Conservation (phyloP, 2,329 filamentous ascomycete genomes). For the Alternaria brassicae region DNA sequence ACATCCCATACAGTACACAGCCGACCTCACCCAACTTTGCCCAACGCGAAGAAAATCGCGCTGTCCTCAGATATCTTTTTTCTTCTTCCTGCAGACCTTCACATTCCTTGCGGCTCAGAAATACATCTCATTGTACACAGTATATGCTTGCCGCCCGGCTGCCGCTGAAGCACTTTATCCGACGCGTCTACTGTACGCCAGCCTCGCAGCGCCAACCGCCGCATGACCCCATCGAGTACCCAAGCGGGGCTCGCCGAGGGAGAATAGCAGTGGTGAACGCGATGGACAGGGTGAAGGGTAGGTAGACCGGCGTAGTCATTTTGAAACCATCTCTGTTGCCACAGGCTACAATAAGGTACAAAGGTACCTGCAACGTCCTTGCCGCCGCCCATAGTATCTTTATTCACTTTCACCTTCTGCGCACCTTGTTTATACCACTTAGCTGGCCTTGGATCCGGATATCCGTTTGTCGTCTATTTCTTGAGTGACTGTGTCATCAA, state of each 20-base stretch:
- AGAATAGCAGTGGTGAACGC: conserved; percentile 11
- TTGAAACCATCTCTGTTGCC: background rate
- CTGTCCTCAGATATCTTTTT: background rate
- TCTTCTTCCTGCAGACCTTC: background rate
- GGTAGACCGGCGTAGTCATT: background rate
- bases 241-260: conserved; percentile 1
- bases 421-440: background rate
- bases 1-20: background rate
- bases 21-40: background rate
- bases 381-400: background rate
- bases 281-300: conserved; percentile 3
- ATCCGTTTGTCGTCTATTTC: background rate
- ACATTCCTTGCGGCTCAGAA: conserved; percentile 3
- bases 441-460: conserved; percentile 1
- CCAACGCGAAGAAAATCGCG: background rate
- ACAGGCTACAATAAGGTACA: background rate
- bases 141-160: conserved; percentile 9
- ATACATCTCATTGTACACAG: conserved; percentile 3
- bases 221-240: background rate
- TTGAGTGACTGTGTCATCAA: conserved; percentile 5
- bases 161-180: conserved; percentile 10
- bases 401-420: background rate
- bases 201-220: conserved; percentile 6
- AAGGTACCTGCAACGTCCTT: background rate
- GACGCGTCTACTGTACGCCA: conserved; percentile 17